Base-by-base conservation (phyloP, 495 filamentous ascomycete genomes). In the Physcia stellaris region DNA sequence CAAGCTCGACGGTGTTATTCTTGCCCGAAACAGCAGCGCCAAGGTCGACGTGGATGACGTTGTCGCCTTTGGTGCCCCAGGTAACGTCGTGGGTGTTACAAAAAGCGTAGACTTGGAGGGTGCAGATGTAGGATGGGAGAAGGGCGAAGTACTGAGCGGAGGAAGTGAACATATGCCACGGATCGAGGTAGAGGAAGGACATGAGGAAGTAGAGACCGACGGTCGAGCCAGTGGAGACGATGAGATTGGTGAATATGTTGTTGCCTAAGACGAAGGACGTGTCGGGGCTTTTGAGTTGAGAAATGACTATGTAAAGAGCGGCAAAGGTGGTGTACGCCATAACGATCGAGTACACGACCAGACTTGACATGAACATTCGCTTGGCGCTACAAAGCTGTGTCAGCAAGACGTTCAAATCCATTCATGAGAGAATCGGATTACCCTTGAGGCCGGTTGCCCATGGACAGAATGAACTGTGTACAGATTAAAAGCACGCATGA, bases 41-140 rank as follows among this genome's bases (percentile, higher is more conserved):
- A 2, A 99, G 75, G 55, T 99, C 92, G 29, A 78, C 92, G 54
- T 80, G 76, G 49, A 88, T 76, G 15, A 87, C 75, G 59, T 99
- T 99, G 64, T 99, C 92, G 40, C 92, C 92, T 58, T 99, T 99
- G 18, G 92, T 99, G 32, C 90, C 90, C 90, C 90, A 98, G 4
- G 87, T 93, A 10, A 98, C 86, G 62, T 98, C 90, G 70, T 98
- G 90, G 27, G 90, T 93, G 68, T 99, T 99, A 69, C 90, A 99
- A 59, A 99, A 96, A 24, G 90, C 90, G 66, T 99, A 99, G 27
- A 96, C 86, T 58, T 96, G 92, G 20, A 99, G 64, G 0, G 84
- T 95, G 68, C 90, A 95, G 61, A 99, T 92, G 63, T 96, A 99
- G 32, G 66, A 74, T 0, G 90, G 90, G 18, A 99, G 66, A 20